Evolutionary conservation across 805 yeast species (phyloP).

Genomic region (Wickerhamiella bombiphila): DNA sequence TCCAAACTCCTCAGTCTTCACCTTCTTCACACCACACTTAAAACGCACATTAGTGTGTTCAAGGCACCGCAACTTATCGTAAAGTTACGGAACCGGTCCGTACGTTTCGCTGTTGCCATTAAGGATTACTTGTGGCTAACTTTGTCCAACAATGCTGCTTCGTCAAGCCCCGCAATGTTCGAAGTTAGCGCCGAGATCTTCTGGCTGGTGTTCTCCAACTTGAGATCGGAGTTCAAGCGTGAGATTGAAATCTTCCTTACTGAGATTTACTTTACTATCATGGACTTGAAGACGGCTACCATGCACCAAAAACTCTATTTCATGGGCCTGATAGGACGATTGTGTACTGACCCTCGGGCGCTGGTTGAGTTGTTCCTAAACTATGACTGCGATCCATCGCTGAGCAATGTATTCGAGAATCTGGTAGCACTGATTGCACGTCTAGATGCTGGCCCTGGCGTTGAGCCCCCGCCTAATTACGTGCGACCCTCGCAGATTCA

Average conservation of each 20-base stretch:
- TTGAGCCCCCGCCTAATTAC: constrained; percentile 43
- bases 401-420: constrained; percentile 70
- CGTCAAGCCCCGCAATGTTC: constrained; percentile 79
- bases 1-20: constrained; percentile 82
- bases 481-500: not conserved
- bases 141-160: constrained; percentile 82
- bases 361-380: constrained; percentile 85
- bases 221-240: constrained; percentile 76
- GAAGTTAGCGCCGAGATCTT: constrained; percentile 85
- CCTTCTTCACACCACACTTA: constrained; percentile 69
- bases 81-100: constrained; percentile 24
- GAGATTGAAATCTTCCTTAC: constrained; percentile 89
- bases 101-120: constrained; percentile 58
- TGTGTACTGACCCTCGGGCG: constrained; percentile 79
- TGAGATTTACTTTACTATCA: constrained; percentile 86
- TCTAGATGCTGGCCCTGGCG: constrained; percentile 47
- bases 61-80: constrained; percentile 28
- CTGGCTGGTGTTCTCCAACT: constrained; percentile 72
- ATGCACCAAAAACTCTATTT: constrained; percentile 85
- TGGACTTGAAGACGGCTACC: constrained; percentile 83
- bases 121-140: constrained; percentile 73
- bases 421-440: constrained; percentile 63
- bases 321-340: constrained; percentile 60
- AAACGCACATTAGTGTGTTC: constrained; percentile 74
- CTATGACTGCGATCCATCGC: constrained; percentile 77